phyloP scores from a whole-genome alignment of 805 yeast genomes.

The Candida manassasensis region DNA sequence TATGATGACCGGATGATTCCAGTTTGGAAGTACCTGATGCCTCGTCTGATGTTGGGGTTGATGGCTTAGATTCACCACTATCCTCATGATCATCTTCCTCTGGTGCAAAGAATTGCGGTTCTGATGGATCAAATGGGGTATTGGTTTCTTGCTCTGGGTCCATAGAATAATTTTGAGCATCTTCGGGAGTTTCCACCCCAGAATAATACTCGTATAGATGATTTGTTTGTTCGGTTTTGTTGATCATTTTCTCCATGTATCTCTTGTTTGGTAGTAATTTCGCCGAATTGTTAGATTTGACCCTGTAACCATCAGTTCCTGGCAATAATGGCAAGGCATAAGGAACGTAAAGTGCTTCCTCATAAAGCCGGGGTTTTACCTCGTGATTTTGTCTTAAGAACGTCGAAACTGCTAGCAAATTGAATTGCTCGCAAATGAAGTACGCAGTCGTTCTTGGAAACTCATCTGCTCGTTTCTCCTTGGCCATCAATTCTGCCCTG shows the following conservation, averaged over 20 bases:
- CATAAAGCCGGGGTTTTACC: slow-evolving; percentile 82
- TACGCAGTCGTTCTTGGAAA: slow-evolving; percentile 89
- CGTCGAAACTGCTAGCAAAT: slow-evolving; percentile 55
- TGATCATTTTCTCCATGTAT: slow-evolving; percentile 72
- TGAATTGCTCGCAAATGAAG: slow-evolving; percentile 78
- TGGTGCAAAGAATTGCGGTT: slow-evolving; percentile 82
- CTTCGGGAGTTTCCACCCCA: slow-evolving; percentile 65
- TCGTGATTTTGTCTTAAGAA: slow-evolving; percentile 70
- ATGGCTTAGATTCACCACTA: slow-evolving; percentile 1
- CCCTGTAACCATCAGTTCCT: slow-evolving; percentile 73
- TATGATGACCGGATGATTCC: slow-evolving; percentile 5
- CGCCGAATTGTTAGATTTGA: slow-evolving; percentile 60
- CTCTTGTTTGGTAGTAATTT: slow-evolving; percentile 38
- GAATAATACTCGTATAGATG: slow-evolving; percentile 90
- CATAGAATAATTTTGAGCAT: slow-evolving; percentile 45
- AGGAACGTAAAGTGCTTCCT: slow-evolving; percentile 90
- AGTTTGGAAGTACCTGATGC: slow-evolving; percentile 8
- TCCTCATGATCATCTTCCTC: slow-evolving; percentile 3
- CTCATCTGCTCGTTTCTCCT: slow-evolving; percentile 55
- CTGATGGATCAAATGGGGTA: slow-evolving; percentile 81
- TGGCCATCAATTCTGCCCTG: slow-evolving; percentile 55
- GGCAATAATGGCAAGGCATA: slow-evolving; percentile 83
- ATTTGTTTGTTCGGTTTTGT: slow-evolving; percentile 78
- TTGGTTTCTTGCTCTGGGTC: slow-evolving; percentile 40
- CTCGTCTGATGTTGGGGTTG: background rate